Conservation (phyloP, 352 stramenopile species). For the Aphanomyces cochlioides region DNA sequence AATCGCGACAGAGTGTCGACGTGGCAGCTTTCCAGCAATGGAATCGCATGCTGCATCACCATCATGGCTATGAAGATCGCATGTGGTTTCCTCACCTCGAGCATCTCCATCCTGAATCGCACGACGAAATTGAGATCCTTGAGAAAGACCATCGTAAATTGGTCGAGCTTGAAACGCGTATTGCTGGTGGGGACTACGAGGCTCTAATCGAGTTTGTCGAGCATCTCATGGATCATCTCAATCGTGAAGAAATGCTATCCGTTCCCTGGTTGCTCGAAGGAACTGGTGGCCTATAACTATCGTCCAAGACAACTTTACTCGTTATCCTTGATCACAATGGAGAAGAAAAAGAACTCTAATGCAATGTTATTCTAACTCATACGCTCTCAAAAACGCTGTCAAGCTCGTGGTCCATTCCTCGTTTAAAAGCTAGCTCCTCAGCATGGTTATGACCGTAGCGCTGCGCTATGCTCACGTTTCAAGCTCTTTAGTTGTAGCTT, state of each 20-base stretch:
- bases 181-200: conserved; percentile 5
- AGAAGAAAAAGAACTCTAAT: too few species aligned
- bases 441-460: too few species aligned
- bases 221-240: conserved; percentile 20
- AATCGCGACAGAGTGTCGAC: neutral
- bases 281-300: conserved; percentile 8
- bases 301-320: too few species aligned
- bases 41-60: conserved; percentile 18
- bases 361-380: too few species aligned
- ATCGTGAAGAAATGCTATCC: conserved; percentile 24
- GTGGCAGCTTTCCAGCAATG: conserved; percentile 13
- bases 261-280: conserved; percentile 21
- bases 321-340: too few species aligned
- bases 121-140: conserved; percentile 1
- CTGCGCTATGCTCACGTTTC: too few species aligned
- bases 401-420: too few species aligned
- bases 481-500: too few species aligned
- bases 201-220: conserved; percentile 16
- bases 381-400: too few species aligned
- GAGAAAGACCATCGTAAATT: conserved; percentile 20
- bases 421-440: too few species aligned
- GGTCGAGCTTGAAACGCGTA: conserved; percentile 11
- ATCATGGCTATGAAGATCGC: conserved; percentile 17
- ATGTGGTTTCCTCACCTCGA: conserved; percentile 22
- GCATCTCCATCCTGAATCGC: conserved; percentile 5